Evolutionary conservation across 2,329 filamentous ascomycete genomes (phyloP).

Genomic region (Aaosphaeria pasadenensis): DNA sequence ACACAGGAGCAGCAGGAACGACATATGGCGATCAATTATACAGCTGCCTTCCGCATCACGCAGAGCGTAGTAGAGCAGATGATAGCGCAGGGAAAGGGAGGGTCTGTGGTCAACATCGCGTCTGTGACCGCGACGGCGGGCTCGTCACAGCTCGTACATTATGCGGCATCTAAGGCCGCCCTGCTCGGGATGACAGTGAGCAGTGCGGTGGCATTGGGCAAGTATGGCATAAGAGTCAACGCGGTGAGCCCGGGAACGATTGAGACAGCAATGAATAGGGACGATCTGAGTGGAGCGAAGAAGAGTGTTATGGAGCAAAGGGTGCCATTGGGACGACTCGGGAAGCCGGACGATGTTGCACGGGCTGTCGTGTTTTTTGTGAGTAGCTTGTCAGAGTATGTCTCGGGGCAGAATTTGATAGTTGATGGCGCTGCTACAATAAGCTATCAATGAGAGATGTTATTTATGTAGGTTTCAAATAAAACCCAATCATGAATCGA

Average conservation of each 20-base stretch:
- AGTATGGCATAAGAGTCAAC: background rate
- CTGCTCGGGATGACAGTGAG: background rate
- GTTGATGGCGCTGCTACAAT: background rate
- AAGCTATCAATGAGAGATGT: background rate
- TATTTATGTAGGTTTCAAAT: no score
- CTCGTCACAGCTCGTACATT: background rate
- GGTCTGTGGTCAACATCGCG: background rate
- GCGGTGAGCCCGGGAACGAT: background rate
- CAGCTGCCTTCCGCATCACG: background rate
- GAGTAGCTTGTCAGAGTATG: background rate
- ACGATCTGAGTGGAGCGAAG: background rate
- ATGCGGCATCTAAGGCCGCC: background rate
- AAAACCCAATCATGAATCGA: no score
- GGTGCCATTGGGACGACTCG: background rate
- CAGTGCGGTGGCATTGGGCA: background rate
- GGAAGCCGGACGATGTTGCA: background rate
- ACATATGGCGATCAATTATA: background rate
- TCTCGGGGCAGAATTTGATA: background rate
- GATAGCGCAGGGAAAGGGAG: background rate
- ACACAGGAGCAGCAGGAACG: background rate
- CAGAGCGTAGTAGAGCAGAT: background rate
- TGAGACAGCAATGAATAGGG: background rate
- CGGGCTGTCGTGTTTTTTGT: background rate
- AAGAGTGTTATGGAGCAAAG: background rate
- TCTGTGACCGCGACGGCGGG: background rate